Conservation (phyloP, 1,284 basidiomycete genomes). For the Wallemia ichthyophaga region DNA sequence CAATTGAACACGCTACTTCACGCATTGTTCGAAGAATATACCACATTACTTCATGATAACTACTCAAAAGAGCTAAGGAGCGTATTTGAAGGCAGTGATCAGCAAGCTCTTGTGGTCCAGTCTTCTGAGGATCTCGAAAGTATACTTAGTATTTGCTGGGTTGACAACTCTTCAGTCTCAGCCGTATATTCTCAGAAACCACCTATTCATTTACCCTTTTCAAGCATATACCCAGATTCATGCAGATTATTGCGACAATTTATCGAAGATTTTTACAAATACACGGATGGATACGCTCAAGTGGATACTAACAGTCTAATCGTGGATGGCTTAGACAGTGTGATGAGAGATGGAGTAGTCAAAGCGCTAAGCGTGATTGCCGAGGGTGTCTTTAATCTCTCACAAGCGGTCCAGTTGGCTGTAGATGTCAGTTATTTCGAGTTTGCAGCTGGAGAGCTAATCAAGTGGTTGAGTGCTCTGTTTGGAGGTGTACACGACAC, state of each 20-base stretch:
- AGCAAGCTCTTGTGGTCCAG: conserved; percentile 63
- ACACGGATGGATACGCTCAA: conserved; percentile 1
- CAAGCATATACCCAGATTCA: conserved; percentile 1
- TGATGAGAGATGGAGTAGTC: conserved; percentile 54
- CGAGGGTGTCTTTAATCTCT: conserved; percentile 40
- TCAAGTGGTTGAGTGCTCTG: conserved; percentile 42
- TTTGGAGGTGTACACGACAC: conserved; percentile 6
- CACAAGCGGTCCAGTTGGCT: conserved; percentile 78
- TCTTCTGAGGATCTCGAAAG: conserved; percentile 27
- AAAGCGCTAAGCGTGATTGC: conserved; percentile 42
- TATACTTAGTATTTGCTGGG: not conserved
- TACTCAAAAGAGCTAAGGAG: conserved; percentile 54
- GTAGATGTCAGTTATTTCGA: conserved; percentile 82
- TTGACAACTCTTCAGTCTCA: not conserved
- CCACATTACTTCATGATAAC: conserved; percentile 46
- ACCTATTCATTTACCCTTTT: not conserved
- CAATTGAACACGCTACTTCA: conserved; percentile 60
- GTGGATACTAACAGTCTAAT: not conserved
- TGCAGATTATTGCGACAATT: not conserved
- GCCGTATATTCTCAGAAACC: not conserved
- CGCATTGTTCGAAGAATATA: conserved; percentile 69
- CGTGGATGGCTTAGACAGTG: conserved; percentile 47
- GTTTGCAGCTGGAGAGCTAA: conserved; percentile 54
- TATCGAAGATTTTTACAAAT: not conserved
- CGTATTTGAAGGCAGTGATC: conserved; percentile 50